Base-by-base conservation (phyloP, 75 land plant genomes). In the Adiantum capillusveneris region DNA sequence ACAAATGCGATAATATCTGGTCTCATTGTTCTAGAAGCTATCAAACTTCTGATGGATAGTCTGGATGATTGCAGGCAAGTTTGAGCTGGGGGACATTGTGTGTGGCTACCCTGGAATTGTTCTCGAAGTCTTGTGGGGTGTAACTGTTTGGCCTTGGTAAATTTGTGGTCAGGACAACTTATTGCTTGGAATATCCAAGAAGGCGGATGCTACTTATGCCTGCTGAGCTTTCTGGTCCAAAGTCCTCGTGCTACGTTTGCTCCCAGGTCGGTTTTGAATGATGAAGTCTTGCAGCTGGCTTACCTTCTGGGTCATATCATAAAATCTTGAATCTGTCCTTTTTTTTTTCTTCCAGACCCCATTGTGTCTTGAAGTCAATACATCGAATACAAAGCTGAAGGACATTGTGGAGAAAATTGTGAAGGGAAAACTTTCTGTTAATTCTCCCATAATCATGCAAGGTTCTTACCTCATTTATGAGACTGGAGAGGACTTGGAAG, bases 1-100 rank as follows among this genome's bases (percentile, higher is more conserved):
- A 95, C 99, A 42, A 95, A 95, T 84, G 99, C 99, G 18, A 70
- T 87, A 45, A 79, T 95, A 57, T 92, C 99, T 55, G 99, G 99
- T 3, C 72, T 95, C 61, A 90, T 95, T 57, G 97, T 90, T 29
- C 76, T 91, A 55, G 99, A 95, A 74, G 84, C 99, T 57, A 79
- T 87, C 6, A 95, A 90, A 75, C 78, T 95, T 48, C 86, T 95
- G 36, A 78, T 71, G 48, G 72, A 68, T 39, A 80, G 78, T 64
- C 39, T 62, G 2, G 30, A 75, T 11, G 80, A 73, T 44, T 90
- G 73, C 54, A 76, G 98, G 98, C 84, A 51, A 25, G 37, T 34
- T 5, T 34, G 7, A 34, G 7, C 37, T 34, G 37, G 37, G 9
- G 37, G 37, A 34, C 37, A 34, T 34, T 34, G 9, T 34, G 37